Base-by-base conservation (phyloP, 2,329 filamentous ascomycete genomes). In the Fusarium sp. region DNA sequence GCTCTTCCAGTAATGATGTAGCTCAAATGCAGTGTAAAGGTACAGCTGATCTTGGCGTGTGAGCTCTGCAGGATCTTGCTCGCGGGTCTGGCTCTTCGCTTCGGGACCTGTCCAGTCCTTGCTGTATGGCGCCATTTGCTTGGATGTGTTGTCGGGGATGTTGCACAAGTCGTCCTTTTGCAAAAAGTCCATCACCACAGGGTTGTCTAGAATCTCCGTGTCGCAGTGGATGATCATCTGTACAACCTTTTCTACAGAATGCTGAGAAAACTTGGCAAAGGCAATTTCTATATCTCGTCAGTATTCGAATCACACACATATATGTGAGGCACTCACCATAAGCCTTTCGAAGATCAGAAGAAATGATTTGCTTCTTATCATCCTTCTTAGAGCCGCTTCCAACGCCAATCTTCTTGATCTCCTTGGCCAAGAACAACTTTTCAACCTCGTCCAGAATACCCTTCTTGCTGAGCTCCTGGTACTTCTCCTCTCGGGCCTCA, bases 1-100 rank as follows among this genome's bases (percentile, higher is more conserved):
- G 71, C 94, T 95, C 88, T 98, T 98, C 97, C 97, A 99, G 85
- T 99, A 99, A 82, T 98, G 95, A 77, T 97, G 95, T 74, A 98
- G 86, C 82, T 99, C 97, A 79, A 93, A 98, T 2, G 96, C 94
- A 6, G 97, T 98, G 81, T 93, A 94, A 29, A 99, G 87, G 82
- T 95, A 99, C 66, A 99, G 94, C 84, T 98, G 96, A 85, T 99
- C 97, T 83, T 98, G 95, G 72, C 95, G 89, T 4, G 96, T 98
- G 63, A 99, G 91, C 80, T 99, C 97, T 7, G 83, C 84, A 1
- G 96, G 96, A 83, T 98, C 95, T 80, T 93, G 91, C 82, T 99
- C 97, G 64, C 96, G 92, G 73, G 88, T 89, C 63, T 94, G 93
- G 69, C 91, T 93, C 70, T 90, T 88, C 27, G 95, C 94, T 80